Conservation (phyloP, 805 yeast species). For the Ogataea nonfermentans region DNA sequence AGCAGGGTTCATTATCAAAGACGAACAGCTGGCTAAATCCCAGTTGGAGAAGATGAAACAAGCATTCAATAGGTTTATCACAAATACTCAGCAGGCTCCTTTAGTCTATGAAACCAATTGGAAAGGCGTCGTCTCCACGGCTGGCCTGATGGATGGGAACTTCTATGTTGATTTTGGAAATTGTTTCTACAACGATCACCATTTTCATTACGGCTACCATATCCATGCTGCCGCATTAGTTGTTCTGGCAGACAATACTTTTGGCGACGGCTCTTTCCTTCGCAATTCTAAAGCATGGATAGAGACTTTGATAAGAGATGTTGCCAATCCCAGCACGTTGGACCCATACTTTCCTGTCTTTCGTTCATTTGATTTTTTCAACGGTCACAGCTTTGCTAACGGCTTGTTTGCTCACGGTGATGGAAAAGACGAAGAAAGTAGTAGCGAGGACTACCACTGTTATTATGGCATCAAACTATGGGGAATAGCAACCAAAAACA, state of each 20-base stretch:
- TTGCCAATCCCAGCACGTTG: slow-evolving; percentile 55
- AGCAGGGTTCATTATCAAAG: slow-evolving; percentile 61
- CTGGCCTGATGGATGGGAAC: slow-evolving; percentile 42
- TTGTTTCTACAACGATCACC: slow-evolving; percentile 81
- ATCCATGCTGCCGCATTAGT: slow-evolving; percentile 80
- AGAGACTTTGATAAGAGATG: slow-evolving; percentile 61
- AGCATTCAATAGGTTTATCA: slow-evolving; percentile 68
- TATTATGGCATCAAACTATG: slow-evolving; percentile 69
- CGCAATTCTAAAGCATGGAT: slow-evolving; percentile 51
- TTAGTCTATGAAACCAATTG: slow-evolving; percentile 76
- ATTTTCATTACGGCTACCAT: slow-evolving; percentile 83
- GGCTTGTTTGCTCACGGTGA: slow-evolving; percentile 62
- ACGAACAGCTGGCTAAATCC: slow-evolving; percentile 47
- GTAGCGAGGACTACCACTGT: slow-evolving; percentile 70
- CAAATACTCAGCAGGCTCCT: slow-evolving; percentile 68
- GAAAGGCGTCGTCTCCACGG: slow-evolving; percentile 75
- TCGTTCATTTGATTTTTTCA: slow-evolving; percentile 67
- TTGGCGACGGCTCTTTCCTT: slow-evolving; percentile 53
- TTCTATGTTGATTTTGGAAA: slow-evolving; percentile 59
- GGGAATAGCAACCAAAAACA: slow-evolving; percentile 58
- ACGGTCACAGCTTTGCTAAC: slow-evolving; percentile 75
- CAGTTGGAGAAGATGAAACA: slow-evolving; percentile 58
- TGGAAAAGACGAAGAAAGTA: slow-evolving; percentile 70
- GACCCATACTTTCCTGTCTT: slow-evolving; percentile 62
- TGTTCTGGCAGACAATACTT: slow-evolving; percentile 56